These are phyloP conservation scores for Spirogloea muscicola DNA, from an alignment of 139 green algal genomes.

Conservation along the genomic window DNA sequence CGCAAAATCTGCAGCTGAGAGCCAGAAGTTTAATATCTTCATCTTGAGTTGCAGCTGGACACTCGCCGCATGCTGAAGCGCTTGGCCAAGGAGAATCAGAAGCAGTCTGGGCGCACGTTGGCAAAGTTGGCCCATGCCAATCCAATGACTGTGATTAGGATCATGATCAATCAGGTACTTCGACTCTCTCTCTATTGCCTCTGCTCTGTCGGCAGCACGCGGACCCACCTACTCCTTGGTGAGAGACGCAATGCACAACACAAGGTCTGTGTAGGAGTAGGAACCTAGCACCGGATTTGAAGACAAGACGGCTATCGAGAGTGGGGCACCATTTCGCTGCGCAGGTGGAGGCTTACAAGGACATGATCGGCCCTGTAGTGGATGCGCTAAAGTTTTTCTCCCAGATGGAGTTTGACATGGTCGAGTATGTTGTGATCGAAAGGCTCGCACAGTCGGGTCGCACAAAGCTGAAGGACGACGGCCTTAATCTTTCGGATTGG, in stretches of 20 bases:
- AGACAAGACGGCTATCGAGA: too few species aligned
- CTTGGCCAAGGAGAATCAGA: slow-evolving; percentile 51
- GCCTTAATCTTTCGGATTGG: slow-evolving; percentile 75
- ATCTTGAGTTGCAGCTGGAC: too few species aligned
- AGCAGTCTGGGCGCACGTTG: slow-evolving; percentile 30
- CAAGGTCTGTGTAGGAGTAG: too few species aligned
- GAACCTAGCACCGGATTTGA: too few species aligned
- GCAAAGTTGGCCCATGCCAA: slow-evolving; percentile 45
- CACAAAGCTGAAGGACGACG: slow-evolving; percentile 70
- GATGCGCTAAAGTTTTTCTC: slow-evolving; percentile 70
- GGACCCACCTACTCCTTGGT: too few species aligned
- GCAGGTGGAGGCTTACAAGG: slow-evolving; percentile 68
- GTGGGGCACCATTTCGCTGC: too few species aligned
- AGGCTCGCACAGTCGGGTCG: slow-evolving; percentile 43
- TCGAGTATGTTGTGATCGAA: slow-evolving; percentile 69
- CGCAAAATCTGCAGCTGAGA: too few species aligned
- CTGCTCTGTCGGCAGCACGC: too few species aligned
- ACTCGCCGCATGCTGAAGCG: slow-evolving; percentile 42
- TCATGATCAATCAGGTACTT: slow-evolving; percentile 41
- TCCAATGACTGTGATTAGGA: slow-evolving; percentile 29
- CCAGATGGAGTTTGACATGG: slow-evolving; percentile 46
- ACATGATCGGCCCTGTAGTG: slow-evolving; percentile 66
- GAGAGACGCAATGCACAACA: too few species aligned
- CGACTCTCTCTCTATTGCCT: too few species aligned
- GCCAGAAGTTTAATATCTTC: too few species aligned